Percentiles rank a stretch among this genome's conserved stretches.
phyloP scores from a whole-genome alignment of 208 protist species.

The Crithidia expoeki region DNA sequence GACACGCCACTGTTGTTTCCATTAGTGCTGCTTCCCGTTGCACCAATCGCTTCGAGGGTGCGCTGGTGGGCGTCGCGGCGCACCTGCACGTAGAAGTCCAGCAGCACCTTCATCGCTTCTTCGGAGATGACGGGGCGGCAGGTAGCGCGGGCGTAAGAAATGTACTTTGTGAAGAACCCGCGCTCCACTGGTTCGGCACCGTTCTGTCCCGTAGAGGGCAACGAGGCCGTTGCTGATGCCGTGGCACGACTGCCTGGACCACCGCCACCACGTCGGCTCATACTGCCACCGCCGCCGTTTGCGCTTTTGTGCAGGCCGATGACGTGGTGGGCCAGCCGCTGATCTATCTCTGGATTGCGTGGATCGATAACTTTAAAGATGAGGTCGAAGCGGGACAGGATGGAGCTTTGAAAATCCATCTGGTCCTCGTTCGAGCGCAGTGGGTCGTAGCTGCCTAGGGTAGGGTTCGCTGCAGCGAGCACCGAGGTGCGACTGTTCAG shows the following conservation, averaged over 20 bases:
- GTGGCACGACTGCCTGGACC: constrained; percentile 37
- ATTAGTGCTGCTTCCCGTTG: constrained; percentile 13
- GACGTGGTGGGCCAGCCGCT: constrained; percentile 95
- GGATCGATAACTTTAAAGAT: constrained; percentile 99
- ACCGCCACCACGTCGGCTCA: constrained; percentile 40
- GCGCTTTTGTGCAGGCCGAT: constrained; percentile 96
- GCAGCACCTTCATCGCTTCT: constrained; percentile 91
- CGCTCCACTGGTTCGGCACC: constrained; percentile 50
- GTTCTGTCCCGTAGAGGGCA: not conserved
- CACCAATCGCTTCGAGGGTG: constrained; percentile 61
- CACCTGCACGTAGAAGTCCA: constrained; percentile 97
- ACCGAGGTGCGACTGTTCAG: constrained; percentile 99
- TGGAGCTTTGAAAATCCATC: constrained; percentile 98
- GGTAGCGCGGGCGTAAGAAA: constrained; percentile 91
- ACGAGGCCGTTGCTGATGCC: constrained; percentile 50
- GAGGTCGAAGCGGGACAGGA: constrained; percentile 99
- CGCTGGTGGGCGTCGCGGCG: constrained; percentile 81
- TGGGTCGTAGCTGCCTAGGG: constrained; percentile 94
- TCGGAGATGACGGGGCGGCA: constrained; percentile 92
- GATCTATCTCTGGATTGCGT: constrained; percentile 92
- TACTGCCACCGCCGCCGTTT: constrained; percentile 21
- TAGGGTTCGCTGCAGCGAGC: constrained; percentile 99
- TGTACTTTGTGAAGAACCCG: constrained; percentile 95
- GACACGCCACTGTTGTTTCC: constrained; percentile 23
- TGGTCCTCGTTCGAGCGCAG: constrained; percentile 89